Percentiles rank a stretch among this genome's conserved stretches.
These are phyloP conservation scores for Penicillium simplicissimum DNA, from an alignment of 495 filamentous ascomycete genomes.

Conservation along the genomic window DNA sequence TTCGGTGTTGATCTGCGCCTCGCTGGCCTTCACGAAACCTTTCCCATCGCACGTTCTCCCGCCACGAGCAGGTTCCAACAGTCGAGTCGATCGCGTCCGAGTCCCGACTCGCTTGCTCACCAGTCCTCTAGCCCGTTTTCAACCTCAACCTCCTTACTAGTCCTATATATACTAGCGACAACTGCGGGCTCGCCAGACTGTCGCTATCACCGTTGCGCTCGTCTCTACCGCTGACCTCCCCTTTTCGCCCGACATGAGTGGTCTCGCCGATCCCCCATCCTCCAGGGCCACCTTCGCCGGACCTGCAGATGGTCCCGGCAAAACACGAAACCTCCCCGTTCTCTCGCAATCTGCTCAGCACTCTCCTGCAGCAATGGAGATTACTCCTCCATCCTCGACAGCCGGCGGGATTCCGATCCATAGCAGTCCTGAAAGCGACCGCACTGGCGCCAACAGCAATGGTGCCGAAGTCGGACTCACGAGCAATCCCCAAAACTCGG, in stretches of 20 bases:
- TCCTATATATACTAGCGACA: not conserved
- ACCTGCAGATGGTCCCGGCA: slow-evolving; percentile 40
- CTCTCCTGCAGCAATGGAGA: slow-evolving; percentile 50
- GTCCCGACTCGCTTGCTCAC: slow-evolving; percentile 10
- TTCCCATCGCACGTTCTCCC: slow-evolving; percentile 35
- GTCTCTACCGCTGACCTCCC: slow-evolving; percentile 10
- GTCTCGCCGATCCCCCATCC: slow-evolving; percentile 46
- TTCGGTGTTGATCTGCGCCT: slow-evolving; percentile 43
- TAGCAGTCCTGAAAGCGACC: slow-evolving; percentile 51
- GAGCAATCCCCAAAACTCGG: slow-evolving; percentile 47
- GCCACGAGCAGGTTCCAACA: slow-evolving; percentile 29
- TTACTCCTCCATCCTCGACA: slow-evolving; percentile 49
- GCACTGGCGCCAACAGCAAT: slow-evolving; percentile 41
- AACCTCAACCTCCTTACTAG: not conserved
- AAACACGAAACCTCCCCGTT: slow-evolving; percentile 48
- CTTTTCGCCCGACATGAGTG: slow-evolving; percentile 42
- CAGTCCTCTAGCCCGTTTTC: slow-evolving; percentile 4
- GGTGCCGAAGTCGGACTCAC: slow-evolving; percentile 41
- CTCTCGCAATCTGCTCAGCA: slow-evolving; percentile 43
- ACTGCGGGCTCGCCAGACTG: slow-evolving; percentile 1
- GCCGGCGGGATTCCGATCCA: slow-evolving; percentile 40
- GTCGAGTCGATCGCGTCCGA: slow-evolving; percentile 22
- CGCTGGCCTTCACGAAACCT: slow-evolving; percentile 27
- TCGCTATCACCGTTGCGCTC: not conserved
- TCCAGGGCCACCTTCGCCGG: slow-evolving; percentile 39